These are phyloP conservation scores for Carex arenaria DNA, from an alignment of 202 grass and related monocot genomes.

Conservation along the genomic window DNA sequence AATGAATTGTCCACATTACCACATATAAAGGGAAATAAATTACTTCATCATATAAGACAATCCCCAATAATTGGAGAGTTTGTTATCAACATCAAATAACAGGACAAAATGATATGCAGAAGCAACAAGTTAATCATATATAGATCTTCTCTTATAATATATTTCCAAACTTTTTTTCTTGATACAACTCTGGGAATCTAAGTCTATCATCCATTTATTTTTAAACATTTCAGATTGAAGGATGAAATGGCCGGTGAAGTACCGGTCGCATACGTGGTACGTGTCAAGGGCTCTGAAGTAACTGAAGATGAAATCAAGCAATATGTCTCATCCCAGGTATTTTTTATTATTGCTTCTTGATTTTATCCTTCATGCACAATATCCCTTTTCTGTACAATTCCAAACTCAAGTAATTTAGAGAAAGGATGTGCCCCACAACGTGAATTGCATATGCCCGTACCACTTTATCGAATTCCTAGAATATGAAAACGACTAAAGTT, in stretches of 20 bases:
- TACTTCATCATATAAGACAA: neutral
- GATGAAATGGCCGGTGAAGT: slow-evolving; percentile 61
- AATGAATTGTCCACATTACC: neutral
- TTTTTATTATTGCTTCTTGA: neutral
- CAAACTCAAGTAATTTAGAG: neutral
- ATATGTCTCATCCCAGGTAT: slow-evolving; percentile 65
- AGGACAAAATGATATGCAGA: neutral
- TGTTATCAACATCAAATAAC: neutral
- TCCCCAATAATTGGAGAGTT: slow-evolving; percentile 10
- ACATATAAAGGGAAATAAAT: neutral
- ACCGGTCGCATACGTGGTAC: slow-evolving; percentile 59
- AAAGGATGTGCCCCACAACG: neutral
- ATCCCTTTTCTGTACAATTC: neutral
- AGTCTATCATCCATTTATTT: slow-evolving; percentile 8
- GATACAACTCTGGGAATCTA: neutral
- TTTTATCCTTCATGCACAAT: neutral
- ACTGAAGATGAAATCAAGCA: slow-evolving; percentile 69
- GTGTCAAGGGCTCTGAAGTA: slow-evolving; percentile 35
- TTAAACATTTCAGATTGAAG: slow-evolving; percentile 44
- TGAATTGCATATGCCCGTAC: neutral
- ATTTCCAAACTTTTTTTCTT: neutral
- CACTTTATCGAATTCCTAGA: neutral
- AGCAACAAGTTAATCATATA: neutral
- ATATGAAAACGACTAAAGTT: neutral
- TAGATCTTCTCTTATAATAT: neutral